Evolutionary conservation across 352 stramenopile species (phyloP), one percentile per base, ranked within the genome.

Genomic region (Pythium brassicae): DNA sequence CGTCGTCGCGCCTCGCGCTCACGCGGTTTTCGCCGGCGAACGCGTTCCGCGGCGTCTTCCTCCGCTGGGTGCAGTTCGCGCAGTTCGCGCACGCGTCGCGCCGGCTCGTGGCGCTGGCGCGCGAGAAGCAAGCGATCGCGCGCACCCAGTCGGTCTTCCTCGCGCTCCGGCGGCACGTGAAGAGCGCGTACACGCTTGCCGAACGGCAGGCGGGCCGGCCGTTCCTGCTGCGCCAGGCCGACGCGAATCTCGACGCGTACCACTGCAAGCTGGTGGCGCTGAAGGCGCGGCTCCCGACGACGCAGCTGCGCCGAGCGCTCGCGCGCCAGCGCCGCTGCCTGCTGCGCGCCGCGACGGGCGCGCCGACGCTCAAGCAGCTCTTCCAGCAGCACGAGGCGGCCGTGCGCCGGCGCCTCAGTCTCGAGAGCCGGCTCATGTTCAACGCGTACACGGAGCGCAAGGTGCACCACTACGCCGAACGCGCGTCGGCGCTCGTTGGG

Each of bases 371-470:
- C 35, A 92, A 92, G 58, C 77, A 87, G 48, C 63, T 86, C 17
- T 88, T 91, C 59, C 65, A 83, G 50, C 52, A 62, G 20, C 80
- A 92, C 50, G 78, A 86, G 32, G 65, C 74, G 2, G 74, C 86
- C 43, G 72, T 89, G 2, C 72, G 74, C 7, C 57, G 71, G 25
- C 70, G 80, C 0, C 52, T 92, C n/a, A 69, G 63, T 49, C 66
- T 91, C 25, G 83, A 92, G 61, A 86, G 82, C 25, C 80, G 80
- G 0, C 65, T 92, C 37, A 87, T 92, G 74, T 78, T 92, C 27
- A 69, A 65, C 4, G 80, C 80, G 0, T 92, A 84, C 66, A 75
- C 72, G 25, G 74, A 92, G 56, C 83, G 83, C 9, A 70, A 68
- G 9, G 61, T 86, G 12, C 80, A 92, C 49, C 72, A 90, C 50